A percentile compares a stretch with the other conserved stretches of the same genome.
phyloP scores from a whole-genome alignment of 78 protist genomes.

The Dictyostelium firmibasis region DNA sequence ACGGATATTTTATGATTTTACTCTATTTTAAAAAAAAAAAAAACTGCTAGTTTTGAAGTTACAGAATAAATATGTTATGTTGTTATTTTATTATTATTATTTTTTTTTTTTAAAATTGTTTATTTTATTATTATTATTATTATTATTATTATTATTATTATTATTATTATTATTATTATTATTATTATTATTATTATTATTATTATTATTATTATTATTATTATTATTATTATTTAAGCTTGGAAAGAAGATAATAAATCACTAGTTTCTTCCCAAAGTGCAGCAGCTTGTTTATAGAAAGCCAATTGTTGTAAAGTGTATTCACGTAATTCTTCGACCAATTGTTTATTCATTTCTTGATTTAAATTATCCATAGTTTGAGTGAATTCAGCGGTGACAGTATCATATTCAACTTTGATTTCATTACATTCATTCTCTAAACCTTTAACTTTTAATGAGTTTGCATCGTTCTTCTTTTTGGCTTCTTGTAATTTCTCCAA shows the following conservation, averaged over 20 bases:
- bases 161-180: too few species aligned
- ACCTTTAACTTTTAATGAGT: constrained; percentile 59
- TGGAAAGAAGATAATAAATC: constrained; percentile 4
- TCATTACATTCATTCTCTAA: constrained; percentile 52
- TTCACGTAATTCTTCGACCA: constrained; percentile 62
- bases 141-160: too few species aligned
- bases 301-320: constrained; percentile 68
- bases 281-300: constrained; percentile 67
- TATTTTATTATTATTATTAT: too few species aligned
- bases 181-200: too few species aligned
- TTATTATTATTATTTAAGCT: neutral
- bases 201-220: too few species aligned
- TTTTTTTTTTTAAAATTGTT: too few species aligned
- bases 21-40: too few species aligned
- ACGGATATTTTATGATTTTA: too few species aligned
- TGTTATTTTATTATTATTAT: too few species aligned
- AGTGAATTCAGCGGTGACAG: constrained; percentile 35
- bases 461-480: constrained; percentile 54
- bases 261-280: constrained; percentile 43
- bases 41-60: too few species aligned
- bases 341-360: constrained; percentile 57
- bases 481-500: constrained; percentile 26
- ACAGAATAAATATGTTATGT: too few species aligned
- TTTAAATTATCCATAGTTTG: constrained; percentile 44
- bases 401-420: constrained; percentile 53